Evolutionary conservation across 179 eudicot genomes (phyloP), one percentile per base, ranked within the genome.

Genomic region (Corrigiola litoralis): DNA sequence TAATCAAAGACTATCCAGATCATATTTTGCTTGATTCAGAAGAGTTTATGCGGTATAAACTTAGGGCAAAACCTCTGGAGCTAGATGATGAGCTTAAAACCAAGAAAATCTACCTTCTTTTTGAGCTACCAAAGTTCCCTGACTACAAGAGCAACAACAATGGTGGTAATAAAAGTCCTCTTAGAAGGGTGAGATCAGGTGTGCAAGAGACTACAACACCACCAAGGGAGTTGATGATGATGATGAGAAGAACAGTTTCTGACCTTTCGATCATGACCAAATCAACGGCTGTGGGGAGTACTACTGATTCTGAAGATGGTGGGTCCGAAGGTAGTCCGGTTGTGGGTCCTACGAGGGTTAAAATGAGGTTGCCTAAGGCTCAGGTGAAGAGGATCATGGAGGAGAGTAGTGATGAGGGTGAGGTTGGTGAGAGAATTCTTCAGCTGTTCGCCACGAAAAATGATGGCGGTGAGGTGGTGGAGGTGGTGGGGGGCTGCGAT

Each of bases 81-180:
- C 71, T 71, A 2, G 71, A 72, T 21, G 44, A 64, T 48, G 64
- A 75, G 20, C 72, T 90, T 27, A 71, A 63, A 76, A 85, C 86
- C 54, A 71, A 69, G 53, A 87, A 72, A 69, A 67, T 85, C 24
- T 90, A 90, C 58, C 90, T 87, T 73, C 84, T 90, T 4, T 82
- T 87, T 11, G 79, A 87, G 32, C 65, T 85, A 16, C 95, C 96
- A 0, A 66, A 69, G 52, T 65, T 82, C 32, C 85, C 85, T 0
- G 52, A 46, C 24, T 40, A 25, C 6, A 25, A 3, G 10, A n/a
- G 24, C 21, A 58, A 0, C 9, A 51, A 0, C 27, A 18, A 1
- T 47, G 9, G 4, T 12, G 8, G 16, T 17, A 60, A 63, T n/a
- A 63, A 67, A 18, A 68, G 48, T 33, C 76, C 72, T 25, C 61